Base-by-base conservation (phyloP, 148 eudicot genomes). In the Selenicereus undatus region DNA sequence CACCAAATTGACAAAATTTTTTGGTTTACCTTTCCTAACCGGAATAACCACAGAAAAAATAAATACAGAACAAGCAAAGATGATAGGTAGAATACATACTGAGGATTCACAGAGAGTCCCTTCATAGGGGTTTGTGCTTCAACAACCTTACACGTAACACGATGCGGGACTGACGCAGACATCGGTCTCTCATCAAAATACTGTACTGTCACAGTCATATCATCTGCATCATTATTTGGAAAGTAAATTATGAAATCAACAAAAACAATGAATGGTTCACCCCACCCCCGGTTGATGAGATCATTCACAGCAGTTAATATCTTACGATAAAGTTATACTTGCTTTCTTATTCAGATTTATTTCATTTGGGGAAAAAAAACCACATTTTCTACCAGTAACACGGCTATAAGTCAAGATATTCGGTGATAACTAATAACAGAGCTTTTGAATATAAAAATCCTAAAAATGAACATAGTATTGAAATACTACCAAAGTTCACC, bases 121-220 rank as follows among this genome's bases (percentile, higher is more conserved):
- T 92, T 96, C 82, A 88, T 86, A 77, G 90, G 89, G 76, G 88
- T 81, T 75, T 87, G 93, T 73, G 99, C 94, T 82, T 93, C 95
- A 80, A 88, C 89, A 78, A 96, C 98, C 77, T 90, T 89, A 86
- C 99, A 96, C 21, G 97, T 91, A 72, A 96, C 99, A 79, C 93
- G 91, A 75, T 76, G 83, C 75, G 99, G 99, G 85, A 96, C 82
- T 17, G 97, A 90, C 35, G 97, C 97, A 81, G 95, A 92, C 93
- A 92, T 82, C 70, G 94, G 89, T 85, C 89, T 89, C 29, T 82
- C 98, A 84, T 96, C 92, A 85, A 76, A 96, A 81, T 93, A 87
- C 76, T 91, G 90, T 29, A 96, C 90, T 6, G 79, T 78, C 8
- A 96, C 91, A 29, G 86, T 88, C 97, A 96, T 92, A 80, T 91